These are phyloP conservation scores for Coniosporium tulheliwenetii DNA, from an alignment of 2,329 filamentous ascomycete species.

Conservation along the genomic window DNA sequence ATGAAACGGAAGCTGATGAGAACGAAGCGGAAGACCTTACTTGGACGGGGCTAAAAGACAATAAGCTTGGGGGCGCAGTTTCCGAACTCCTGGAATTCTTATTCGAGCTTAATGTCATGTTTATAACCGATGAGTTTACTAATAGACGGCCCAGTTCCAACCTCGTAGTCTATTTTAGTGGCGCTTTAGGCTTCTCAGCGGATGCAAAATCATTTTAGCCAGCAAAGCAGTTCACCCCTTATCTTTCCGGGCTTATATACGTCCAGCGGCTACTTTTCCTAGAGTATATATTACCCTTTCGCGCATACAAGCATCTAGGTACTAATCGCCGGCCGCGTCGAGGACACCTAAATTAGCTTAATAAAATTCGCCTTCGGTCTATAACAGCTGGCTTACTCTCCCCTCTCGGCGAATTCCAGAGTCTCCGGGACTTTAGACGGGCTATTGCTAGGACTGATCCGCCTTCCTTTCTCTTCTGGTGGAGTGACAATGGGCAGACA, in stretches of 20 bases:
- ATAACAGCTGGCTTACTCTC: background rate
- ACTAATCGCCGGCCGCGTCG: background rate
- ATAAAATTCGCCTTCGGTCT: background rate
- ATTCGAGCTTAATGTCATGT: too few relatives aligned
- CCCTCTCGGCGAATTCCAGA: background rate
- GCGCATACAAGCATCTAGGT: background rate
- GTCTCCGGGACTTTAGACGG: background rate
- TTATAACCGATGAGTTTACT: too few relatives aligned
- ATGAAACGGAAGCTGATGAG: too few relatives aligned
- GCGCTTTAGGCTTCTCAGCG: constrained; percentile 22
- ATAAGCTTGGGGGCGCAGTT: too few relatives aligned
- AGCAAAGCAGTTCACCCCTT: background rate
- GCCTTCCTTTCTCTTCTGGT: background rate
- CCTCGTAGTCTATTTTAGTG: constrained; percentile 17
- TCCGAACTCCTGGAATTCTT: too few relatives aligned
- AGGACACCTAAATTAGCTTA: background rate
- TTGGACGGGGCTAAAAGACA: too few relatives aligned
- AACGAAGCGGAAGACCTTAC: too few relatives aligned
- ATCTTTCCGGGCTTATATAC: background rate
- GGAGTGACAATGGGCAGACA: background rate
- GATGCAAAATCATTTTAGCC: background rate
- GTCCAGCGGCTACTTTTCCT: background rate
- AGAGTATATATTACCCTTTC: background rate
- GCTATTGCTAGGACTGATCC: background rate
- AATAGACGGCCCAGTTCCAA: constrained; percentile 8